Percentiles rank a stretch among this genome's conserved stretches.
Evolutionary conservation across 202 grass and related monocot species (phyloP).

Genomic region (Setaria italica): DNA sequence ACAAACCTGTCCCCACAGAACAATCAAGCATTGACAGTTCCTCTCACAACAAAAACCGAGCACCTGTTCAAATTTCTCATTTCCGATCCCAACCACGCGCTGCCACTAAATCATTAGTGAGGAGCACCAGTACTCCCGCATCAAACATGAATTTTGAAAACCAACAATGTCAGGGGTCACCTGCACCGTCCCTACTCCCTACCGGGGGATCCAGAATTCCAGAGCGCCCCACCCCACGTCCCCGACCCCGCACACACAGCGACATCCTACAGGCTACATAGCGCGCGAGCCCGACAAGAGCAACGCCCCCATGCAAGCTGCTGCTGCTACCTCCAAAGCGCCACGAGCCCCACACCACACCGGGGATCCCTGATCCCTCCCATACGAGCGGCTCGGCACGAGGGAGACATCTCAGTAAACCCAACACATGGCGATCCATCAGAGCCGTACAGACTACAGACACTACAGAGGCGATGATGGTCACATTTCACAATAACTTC

Average conservation of each 20-base stretch:
- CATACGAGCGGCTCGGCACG: constrained; percentile 33
- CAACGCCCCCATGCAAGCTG: constrained; percentile 33
- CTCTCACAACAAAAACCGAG: not conserved
- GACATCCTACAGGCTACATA: not conserved
- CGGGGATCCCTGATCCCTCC: not conserved
- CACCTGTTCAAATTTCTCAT: not conserved
- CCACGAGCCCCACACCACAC: constrained; percentile 38
- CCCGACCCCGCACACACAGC: not conserved
- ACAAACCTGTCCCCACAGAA: constrained; percentile 4
- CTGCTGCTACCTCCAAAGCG: constrained; percentile 35
- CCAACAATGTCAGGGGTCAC: constrained; percentile 4
- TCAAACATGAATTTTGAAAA: not conserved
- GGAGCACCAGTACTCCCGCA: not conserved
- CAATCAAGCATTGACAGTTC: not conserved
- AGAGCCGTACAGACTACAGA: constrained; percentile 37
- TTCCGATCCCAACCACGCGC: not conserved
- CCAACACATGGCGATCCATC: constrained; percentile 42
- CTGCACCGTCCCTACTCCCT: not conserved
- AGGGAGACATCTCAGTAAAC: constrained; percentile 43
- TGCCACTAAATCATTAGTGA: not conserved
- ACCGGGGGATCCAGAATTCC: not conserved
- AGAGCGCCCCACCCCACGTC: not conserved
- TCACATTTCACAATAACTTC: not conserved
- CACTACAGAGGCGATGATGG: not conserved
- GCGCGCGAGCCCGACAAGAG: constrained; percentile 28